Evolutionary conservation across 768 basidiomycete genomes (phyloP), one percentile per base, ranked within the genome.

Genomic region (Kwoniella botswanensis): DNA sequence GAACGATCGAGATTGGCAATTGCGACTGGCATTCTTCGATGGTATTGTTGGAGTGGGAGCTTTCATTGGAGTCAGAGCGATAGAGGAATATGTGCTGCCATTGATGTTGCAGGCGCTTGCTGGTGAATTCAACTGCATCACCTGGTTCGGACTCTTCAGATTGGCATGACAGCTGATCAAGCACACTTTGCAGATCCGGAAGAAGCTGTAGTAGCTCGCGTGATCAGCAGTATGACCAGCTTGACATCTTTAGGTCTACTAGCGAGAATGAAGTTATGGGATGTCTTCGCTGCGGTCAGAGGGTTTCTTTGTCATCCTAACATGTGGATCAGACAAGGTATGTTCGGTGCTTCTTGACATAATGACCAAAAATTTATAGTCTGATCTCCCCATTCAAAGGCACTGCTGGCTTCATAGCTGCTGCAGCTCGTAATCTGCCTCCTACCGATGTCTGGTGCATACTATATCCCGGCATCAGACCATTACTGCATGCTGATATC

Each of bases 81-180:
- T 98, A 76, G 97, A 98, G 79, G 94, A 98, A 76, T 98, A 98
- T 76, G 96, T 98, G 63, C 81, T 97, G n/a, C 97, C 97, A 0
- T 83, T 99, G 69, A 94, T 98, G 93, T 89, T 94, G 4, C 95
- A 98, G 76, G 94, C 95, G 0, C 84, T 99, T 29, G 94, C 93
- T 63, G 96, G 96, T 94, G 68, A 46, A 88, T 76, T 15, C 17
- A 46, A 24, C 44, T 60, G 13, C 35, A 5, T 50, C 63, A 35
- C 13, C 57, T 61, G 15, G 21, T 62, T 52, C 26, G 41, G 52
- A 11, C 62, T 21, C 35, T 35, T 43, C 41, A 17, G 41, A 41
- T 43, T 29, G 63, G n/a, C 55, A 63, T 65, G 44, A 66, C 24
- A 18, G 65, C 74, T 75, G 41, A 68, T 22, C 10, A 35, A 13